phyloP scores from a whole-genome alignment of 352 stramenopile genomes.

The Phytopythium cucurbitacearum region DNA sequence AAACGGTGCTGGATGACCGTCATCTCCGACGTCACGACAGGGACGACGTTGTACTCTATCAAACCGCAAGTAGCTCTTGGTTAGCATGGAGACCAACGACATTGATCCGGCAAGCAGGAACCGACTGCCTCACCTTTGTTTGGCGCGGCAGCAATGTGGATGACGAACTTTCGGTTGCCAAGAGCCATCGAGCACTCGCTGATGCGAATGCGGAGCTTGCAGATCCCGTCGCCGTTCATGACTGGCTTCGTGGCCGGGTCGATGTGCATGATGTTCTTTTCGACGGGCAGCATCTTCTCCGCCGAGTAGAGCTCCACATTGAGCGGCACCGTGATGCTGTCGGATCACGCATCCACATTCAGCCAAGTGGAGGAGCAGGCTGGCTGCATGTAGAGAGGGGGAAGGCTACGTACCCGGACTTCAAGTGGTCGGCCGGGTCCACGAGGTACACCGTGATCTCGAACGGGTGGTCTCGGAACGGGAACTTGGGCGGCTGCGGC shows the following conservation, averaged over 20 bases:
- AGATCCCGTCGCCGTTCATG: constrained; percentile 82
- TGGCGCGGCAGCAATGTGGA: constrained; percentile 62
- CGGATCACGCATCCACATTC: not conserved
- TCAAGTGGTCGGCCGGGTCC: constrained; percentile 74
- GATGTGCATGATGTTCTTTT: constrained; percentile 78
- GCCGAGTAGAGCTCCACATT: constrained; percentile 80
- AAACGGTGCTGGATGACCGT: constrained; percentile 83
- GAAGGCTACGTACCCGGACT: constrained; percentile 44
- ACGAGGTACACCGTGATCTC: constrained; percentile 87
- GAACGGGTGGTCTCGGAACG: constrained; percentile 82
- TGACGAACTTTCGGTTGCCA: constrained; percentile 83
- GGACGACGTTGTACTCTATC: constrained; percentile 51
- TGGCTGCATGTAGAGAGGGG: not conserved
- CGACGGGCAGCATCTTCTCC: constrained; percentile 79
- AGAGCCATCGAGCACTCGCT: constrained; percentile 82
- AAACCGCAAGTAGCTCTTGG: not conserved
- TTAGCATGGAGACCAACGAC: not conserved
- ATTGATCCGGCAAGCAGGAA: not conserved
- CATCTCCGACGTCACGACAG: constrained; percentile 72
- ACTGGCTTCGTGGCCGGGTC: constrained; percentile 73
- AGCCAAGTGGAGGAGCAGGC: not conserved
- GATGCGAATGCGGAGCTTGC: constrained; percentile 75
- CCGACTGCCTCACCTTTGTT: constrained; percentile 24
- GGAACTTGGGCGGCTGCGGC: constrained; percentile 79
- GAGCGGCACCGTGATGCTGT: constrained; percentile 63